phyloP scores from a whole-genome alignment of 1,139 yeast genomes.

The Wickerhamiella pararugosa region DNA sequence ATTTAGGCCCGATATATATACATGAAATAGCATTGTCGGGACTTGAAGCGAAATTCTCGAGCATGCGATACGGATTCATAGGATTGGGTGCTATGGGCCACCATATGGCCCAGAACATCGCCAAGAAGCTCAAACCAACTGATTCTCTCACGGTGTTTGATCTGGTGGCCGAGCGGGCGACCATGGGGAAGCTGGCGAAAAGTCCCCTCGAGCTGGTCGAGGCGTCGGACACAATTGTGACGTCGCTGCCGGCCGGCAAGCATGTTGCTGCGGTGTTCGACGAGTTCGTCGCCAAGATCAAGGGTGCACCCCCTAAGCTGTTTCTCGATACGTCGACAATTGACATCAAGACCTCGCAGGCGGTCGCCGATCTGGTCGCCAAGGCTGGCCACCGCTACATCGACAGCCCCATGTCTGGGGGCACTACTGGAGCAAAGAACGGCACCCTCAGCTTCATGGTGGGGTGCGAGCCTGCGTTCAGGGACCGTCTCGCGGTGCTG shows the following conservation, averaged over 20 bases:
- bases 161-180: conserved; percentile 23
- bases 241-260: conserved; percentile 48
- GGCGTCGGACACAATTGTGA: conserved; percentile 28
- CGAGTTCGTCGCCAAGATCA: conserved; percentile 33
- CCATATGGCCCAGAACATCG: conserved; percentile 43
- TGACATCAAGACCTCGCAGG: conserved; percentile 37
- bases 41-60: conserved; percentile 9
- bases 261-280: conserved; percentile 35
- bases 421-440: conserved; percentile 43
- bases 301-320: conserved; percentile 22
- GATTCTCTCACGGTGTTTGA: conserved; percentile 36
- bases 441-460: conserved; percentile 46
- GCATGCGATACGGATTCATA: conserved; percentile 30
- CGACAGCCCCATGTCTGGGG: conserved; percentile 52
- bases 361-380: conserved; percentile 19
- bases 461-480: conserved; percentile 21
- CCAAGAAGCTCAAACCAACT: conserved; percentile 28
- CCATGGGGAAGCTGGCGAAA: conserved; percentile 11
- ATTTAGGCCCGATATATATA: no score
- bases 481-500: conserved; percentile 20
- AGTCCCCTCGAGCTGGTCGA: conserved; percentile 30
- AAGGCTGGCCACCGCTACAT: conserved; percentile 25
- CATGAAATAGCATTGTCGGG: no score
- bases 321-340: conserved; percentile 39
- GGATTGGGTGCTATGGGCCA: conserved; percentile 48